Percentiles rank a stretch among this genome's conserved stretches.
These are phyloP conservation scores for Linum lewisii DNA, from an alignment of 345 rosid genomes.

Conservation along the genomic window DNA sequence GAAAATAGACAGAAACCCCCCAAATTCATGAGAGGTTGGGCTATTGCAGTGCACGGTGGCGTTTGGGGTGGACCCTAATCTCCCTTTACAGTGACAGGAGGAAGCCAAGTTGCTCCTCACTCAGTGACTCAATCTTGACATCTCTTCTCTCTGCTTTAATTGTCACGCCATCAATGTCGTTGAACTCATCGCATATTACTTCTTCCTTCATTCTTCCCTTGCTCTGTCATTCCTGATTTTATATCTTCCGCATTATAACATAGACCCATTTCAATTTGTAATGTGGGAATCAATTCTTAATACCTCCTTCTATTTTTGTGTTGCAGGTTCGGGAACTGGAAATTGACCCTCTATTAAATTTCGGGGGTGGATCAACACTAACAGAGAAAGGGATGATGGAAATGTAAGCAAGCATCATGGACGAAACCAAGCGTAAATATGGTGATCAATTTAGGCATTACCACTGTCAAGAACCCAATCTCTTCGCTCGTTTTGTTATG, in stretches of 20 bases:
- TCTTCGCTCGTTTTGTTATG: slow-evolving; percentile 93
- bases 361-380: slow-evolving; percentile 93
- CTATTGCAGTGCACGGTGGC: slow-evolving; percentile 97
- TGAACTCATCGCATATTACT: slow-evolving; percentile 61
- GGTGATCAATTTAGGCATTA: slow-evolving; percentile 84
- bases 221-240: not conserved
- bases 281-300: too few species aligned
- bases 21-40: slow-evolving; percentile 95
- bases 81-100: slow-evolving; percentile 69
- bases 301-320: too few species aligned
- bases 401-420: slow-evolving; percentile 99
- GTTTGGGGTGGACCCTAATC: slow-evolving; percentile 94
- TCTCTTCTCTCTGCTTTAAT: slow-evolving; percentile 67
- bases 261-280: too few species aligned
- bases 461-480: slow-evolving; percentile 78
- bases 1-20: too few species aligned
- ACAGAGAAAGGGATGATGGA: slow-evolving; percentile 83
- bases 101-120: slow-evolving; percentile 73
- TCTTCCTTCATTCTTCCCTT: not conserved
- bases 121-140: slow-evolving; percentile 82
- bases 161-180: slow-evolving; percentile 81
- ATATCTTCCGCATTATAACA: too few species aligned
- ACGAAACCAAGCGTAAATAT: slow-evolving; percentile 70
- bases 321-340: slow-evolving; percentile 72
- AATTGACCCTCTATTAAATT: slow-evolving; percentile 83